phyloP scores from a whole-genome alignment of 2,329 filamentous ascomycete genomes.

The Sporothrix sp. region DNA sequence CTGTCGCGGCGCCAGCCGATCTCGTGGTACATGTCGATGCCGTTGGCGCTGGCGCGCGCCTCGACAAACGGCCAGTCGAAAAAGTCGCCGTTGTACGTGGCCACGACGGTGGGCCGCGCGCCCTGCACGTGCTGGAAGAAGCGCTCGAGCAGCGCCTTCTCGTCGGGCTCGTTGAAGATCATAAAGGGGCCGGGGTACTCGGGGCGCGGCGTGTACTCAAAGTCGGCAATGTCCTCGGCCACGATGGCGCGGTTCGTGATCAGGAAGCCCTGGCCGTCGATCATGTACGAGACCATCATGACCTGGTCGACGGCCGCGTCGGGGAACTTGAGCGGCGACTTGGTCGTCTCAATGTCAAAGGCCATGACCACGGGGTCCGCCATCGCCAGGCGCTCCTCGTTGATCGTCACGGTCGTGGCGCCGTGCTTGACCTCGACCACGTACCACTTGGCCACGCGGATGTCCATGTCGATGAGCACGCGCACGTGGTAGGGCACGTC shows the following conservation, averaged over 20 bases:
- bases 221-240: slow-evolving; percentile 92
- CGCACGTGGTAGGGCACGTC: slow-evolving; percentile 98
- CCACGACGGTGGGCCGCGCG: slow-evolving; percentile 87
- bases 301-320: slow-evolving; percentile 91
- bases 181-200: slow-evolving; percentile 94
- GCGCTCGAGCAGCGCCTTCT: slow-evolving; percentile 75
- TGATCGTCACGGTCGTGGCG: slow-evolving; percentile 67
- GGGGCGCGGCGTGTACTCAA: slow-evolving; percentile 95
- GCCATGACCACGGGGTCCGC: slow-evolving; percentile 97
- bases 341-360: slow-evolving; percentile 98
- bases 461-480: slow-evolving; percentile 96
- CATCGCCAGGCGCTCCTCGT: slow-evolving; percentile 79
- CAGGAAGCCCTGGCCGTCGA: slow-evolving; percentile 92
- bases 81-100: slow-evolving; percentile 99
- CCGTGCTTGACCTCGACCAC: slow-evolving; percentile 91
- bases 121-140: slow-evolving; percentile 97
- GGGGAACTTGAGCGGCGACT: slow-evolving; percentile 90
- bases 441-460: slow-evolving; percentile 96
- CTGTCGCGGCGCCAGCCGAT: slow-evolving; percentile 93
- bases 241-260: slow-evolving; percentile 98
- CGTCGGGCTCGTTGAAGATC: slow-evolving; percentile 96
- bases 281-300: slow-evolving; percentile 99
- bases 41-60: slow-evolving; percentile 80
- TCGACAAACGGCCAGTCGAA: slow-evolving; percentile 99
- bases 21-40: slow-evolving; percentile 98